phyloP scores from a whole-genome alignment of 345 rosid species.

The Zanthoxylum bungeanum region DNA sequence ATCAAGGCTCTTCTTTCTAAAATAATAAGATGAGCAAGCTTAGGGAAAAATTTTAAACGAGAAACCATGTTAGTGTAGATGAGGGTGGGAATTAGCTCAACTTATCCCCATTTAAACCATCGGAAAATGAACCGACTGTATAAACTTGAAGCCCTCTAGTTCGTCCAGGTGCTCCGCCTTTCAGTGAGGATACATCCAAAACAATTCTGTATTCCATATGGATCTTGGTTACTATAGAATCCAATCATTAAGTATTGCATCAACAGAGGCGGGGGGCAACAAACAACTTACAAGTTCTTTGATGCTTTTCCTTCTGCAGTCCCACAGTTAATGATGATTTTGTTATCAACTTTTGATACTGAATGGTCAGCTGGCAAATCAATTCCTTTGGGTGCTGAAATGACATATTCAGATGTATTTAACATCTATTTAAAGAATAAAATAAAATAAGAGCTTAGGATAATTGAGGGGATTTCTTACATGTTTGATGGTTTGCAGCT shows the following conservation, averaged over 20 bases:
- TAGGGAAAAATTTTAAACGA: neutral
- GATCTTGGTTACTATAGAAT: neutral
- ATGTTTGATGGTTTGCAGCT: constrained; percentile 37
- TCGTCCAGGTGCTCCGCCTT: constrained; percentile 88
- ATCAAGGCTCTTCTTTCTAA: constrained; percentile 8
- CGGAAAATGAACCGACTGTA: constrained; percentile 42
- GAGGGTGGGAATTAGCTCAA: constrained; percentile 19
- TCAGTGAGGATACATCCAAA: constrained; percentile 67
- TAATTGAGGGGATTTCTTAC: constrained; percentile 34
- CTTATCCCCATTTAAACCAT: constrained; percentile 34
- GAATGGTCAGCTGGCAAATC: constrained; percentile 52
- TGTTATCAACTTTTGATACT: constrained; percentile 39
- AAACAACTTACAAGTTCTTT: constrained; percentile 53
- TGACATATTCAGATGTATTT: constrained; percentile 15
- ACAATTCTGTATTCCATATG: constrained; percentile 45
- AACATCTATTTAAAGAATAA: constrained; percentile 8
- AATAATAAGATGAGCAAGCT: constrained; percentile 7
- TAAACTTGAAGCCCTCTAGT: constrained; percentile 73
- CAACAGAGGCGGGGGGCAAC: neutral
- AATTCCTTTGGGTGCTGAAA: constrained; percentile 53
- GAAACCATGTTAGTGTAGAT: constrained; percentile 18
- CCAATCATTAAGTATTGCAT: neutral
- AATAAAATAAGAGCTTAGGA: neutral
- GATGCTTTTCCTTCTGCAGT: constrained; percentile 39
- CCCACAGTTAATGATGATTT: constrained; percentile 44